Base-by-base conservation (phyloP, 371 early-diverging fungal genomes). In the Mitosporidium daphniae region DNA sequence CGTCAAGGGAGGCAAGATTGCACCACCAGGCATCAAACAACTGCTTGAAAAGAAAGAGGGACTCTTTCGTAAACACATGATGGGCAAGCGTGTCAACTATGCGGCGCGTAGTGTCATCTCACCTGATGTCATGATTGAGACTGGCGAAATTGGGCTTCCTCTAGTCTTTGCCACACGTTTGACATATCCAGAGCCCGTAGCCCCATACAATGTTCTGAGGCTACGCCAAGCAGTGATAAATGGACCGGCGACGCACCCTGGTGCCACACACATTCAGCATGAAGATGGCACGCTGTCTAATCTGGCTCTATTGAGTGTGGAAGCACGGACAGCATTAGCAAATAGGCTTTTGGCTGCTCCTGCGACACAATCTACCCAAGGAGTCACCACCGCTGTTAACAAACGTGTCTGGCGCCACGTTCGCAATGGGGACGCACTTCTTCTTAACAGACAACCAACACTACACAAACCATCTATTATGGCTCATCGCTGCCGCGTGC, bases 1-100 rank as follows among this genome's bases (percentile, higher is more conserved):
- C 44, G 29, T 39, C 12, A 39, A 44, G 9, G 53, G 58, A 27
- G 55, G 59, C 32, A 39, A 50, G 28, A 31, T 40, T 4, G 45
- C 53, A 0, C 59, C 75, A 8, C 59, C 69, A 4, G 89, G 89
- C 37, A 71, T 91, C 27, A 69, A 77, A 22, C 91, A 95, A 46
- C 43, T 84, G 4, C 49, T 98, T 25, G 99, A 98, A 48, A 95
- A 91, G 68, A 98, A 98, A 54, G 94, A 95, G 41, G 99, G 99
- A 36, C 48, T 98, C 22, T 94, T 98, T 57, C 56, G 99, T 29
- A 82, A 73, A 50, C 84, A 98, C 45, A 91, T 98, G 72, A 94
- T 95, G 95, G 99, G 99, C 28, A 98, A 98, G 50, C 68, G 99
- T 47, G 99, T 98, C 41, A 98, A 98, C 52, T 94, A 67, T 44